Base-by-base conservation (phyloP, 306 rosid genomes). In the Spatholobus suberectus region DNA sequence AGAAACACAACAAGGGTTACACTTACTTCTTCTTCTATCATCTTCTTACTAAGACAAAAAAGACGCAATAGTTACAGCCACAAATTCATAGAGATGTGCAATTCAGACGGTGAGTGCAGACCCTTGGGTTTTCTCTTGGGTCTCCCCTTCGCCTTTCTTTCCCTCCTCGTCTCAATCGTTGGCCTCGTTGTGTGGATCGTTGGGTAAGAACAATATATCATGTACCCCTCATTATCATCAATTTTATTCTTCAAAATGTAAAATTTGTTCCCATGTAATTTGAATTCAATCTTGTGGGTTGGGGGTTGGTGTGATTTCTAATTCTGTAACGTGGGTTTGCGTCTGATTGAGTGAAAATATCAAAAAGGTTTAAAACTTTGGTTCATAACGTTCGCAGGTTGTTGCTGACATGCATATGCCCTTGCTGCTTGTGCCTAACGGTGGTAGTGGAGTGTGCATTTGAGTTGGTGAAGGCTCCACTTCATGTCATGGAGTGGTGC, bases 401-500 rank as follows among this genome's bases (percentile, higher is more conserved):
- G 87, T 52, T 87, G 85, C 55, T 92, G 75, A 90, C 93, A 26
- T 94, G 97, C 81, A 92, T 94, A 67, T 94, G 98, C 57, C 98
- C 98, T 4, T 94, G 97, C 86, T 94, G 93, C 38, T 88, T 94
- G 76, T 94, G 98, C 82, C 18, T 92, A 80, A 92, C 97, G 23
- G 72, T 92, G n/a, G 71, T 94, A n/a, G 98, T 94, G 85, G 97
- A 94, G 86, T 73, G 91, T 75, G 97, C 96, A 6, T 83, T 94
- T 70, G 86, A 81, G 67, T 85, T 94, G 77, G 8, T 94, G 11
- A 94, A 94, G 84, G 98, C 98, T 79, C 98, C 97, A 1, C 58
- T 94, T 52, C 97, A 92, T 61, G 98, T 94, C 0, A 92, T 94
- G 97, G 88, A 86, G 77, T 94, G 98, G 98, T 94, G 93, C 85